phyloP scores from a whole-genome alignment of 108 stramenopile genomes.

The Hondaea fermentalgiana region DNA sequence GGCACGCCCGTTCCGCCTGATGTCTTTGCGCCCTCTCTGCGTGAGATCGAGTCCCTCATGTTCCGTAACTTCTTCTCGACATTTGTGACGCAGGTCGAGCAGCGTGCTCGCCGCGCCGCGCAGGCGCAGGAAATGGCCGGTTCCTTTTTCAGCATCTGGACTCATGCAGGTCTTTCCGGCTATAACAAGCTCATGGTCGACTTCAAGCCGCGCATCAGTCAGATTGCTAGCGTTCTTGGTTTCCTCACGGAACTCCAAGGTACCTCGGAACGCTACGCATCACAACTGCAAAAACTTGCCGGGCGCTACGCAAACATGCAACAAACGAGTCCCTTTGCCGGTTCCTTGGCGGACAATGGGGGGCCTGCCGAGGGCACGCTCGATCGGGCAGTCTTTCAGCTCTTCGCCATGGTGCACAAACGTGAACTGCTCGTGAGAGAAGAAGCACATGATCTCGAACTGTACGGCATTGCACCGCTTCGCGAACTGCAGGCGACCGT shows the following conservation, averaged over 20 bases:
- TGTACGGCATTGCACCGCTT: background rate
- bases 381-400: background rate
- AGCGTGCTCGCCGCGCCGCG: background rate
- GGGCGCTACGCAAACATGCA: background rate
- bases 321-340: background rate
- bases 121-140: background rate
- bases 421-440: background rate
- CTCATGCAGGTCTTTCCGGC: background rate
- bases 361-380: background rate
- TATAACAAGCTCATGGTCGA: background rate
- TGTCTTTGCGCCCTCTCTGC: background rate
- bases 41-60: background rate
- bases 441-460: background rate
- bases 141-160: background rate
- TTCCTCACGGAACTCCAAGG: background rate
- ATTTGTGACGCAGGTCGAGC: background rate
- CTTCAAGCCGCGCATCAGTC: background rate
- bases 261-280: background rate
- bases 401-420: background rate
- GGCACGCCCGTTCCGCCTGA: background rate
- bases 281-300: background rate
- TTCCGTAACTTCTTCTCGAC: background rate
- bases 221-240: background rate
- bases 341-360: background rate
- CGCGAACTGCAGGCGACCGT: background rate